A percentile compares a stretch with the other conserved stretches of the same genome.
phyloP scores from a whole-genome alignment of 768 basidiomycete genomes.

The Agaricus blazei region DNA sequence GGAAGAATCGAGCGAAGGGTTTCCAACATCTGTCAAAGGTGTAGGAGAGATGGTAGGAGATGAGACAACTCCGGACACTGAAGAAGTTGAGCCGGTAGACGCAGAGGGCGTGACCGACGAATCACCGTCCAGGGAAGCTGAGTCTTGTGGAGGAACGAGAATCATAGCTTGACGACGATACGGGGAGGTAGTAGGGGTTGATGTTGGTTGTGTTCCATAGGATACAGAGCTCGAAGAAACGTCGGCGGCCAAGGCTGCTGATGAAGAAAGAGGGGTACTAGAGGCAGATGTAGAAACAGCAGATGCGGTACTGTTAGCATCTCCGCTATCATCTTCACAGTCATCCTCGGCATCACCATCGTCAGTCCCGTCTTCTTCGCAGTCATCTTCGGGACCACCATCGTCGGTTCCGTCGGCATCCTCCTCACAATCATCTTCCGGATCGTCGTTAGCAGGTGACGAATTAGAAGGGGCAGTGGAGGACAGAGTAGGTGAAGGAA shows the following conservation, averaged over 20 bases:
- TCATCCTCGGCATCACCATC: neutral
- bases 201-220: conserved; percentile 10
- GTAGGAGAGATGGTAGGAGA: conserved; percentile 3
- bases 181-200: neutral
- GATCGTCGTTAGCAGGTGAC: conserved; percentile 1
- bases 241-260: neutral
- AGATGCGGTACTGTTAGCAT: neutral
- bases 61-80: conserved; percentile 2
- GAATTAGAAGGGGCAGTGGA: conserved; percentile 2
- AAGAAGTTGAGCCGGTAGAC: neutral
- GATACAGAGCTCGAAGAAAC: neutral
- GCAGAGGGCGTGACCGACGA: neutral
- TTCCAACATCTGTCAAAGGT: neutral
- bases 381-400: neutral
- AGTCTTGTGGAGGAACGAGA: conserved; percentile 6
- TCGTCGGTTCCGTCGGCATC: conserved; percentile 12
- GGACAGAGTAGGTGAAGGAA: conserved; percentile 8
- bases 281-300: conserved; percentile 11
- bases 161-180: conserved; percentile 16
- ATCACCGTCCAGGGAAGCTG: neutral
- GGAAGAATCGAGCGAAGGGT: conserved; percentile 8
- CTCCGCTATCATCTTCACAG: no score
- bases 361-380: conserved; percentile 9
- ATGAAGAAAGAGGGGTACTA: conserved; percentile 1
- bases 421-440: conserved; percentile 11